phyloP scores from a whole-genome alignment of 2,329 filamentous ascomycete species.

The Cladosporium oxysporum region DNA sequence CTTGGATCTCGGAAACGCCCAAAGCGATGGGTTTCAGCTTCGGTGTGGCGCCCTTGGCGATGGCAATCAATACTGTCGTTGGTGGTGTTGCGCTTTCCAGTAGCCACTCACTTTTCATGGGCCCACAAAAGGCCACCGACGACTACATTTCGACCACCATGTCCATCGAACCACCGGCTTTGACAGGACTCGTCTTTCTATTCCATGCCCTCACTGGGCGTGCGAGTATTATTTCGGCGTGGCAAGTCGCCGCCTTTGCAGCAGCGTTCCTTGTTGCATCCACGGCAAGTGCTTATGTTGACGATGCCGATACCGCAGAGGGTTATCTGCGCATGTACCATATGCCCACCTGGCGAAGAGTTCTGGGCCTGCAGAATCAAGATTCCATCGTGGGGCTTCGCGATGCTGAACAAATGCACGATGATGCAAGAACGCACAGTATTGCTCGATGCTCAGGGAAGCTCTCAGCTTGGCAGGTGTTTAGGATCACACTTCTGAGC shows the following conservation, averaged over 20 bases:
- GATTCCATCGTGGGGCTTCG: neutral
- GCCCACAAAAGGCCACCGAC: neutral
- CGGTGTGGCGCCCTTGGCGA: neutral
- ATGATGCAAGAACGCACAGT: neutral
- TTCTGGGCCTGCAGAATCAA: conserved; percentile 1
- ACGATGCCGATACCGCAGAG: neutral
- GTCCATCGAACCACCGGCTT: conserved; percentile 6
- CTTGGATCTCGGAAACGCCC: conserved; percentile 8
- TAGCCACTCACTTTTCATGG: conserved; percentile 6
- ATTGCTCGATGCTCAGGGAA: neutral
- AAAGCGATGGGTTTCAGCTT: conserved; percentile 3
- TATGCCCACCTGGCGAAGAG: conserved; percentile 14
- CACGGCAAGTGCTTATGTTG: conserved; percentile 4
- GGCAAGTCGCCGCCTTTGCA: conserved; percentile 12
- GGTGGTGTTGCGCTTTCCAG: conserved; percentile 12
- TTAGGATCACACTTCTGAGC: neutral
- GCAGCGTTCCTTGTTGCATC: conserved; percentile 10
- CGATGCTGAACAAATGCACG: neutral
- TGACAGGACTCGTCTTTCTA: conserved; percentile 10
- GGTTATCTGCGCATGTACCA: neutral
- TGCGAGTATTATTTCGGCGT: conserved; percentile 1
- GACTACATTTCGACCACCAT: neutral
- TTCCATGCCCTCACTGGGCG: neutral
- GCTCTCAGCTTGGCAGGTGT: conserved; percentile 11
- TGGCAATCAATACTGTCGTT: neutral